These are phyloP conservation scores for Coemansia sp. DNA, from an alignment of 192 early-diverging fungal species.

Conservation along the genomic window DNA sequence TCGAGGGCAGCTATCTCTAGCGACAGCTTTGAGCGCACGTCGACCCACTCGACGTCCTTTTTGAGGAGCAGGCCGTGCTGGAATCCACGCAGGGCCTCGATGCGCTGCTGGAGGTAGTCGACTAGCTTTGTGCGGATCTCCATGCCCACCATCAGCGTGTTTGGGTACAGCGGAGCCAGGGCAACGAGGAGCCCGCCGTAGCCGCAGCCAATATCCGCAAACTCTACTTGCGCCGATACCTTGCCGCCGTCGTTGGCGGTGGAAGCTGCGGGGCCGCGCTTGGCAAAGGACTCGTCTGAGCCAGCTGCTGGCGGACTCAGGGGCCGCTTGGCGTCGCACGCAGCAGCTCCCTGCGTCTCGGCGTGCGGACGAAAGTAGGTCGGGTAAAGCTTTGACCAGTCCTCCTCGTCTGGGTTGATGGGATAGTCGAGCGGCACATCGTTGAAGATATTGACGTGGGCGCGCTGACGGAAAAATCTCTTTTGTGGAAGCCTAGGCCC, in stretches of 20 bases:
- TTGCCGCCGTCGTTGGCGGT: background rate
- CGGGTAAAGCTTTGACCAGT: constrained; percentile 93
- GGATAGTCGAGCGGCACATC: constrained; percentile 94
- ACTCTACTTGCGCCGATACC: constrained; percentile 68
- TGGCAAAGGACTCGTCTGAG: constrained; percentile 2
- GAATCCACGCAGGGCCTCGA: constrained; percentile 79
- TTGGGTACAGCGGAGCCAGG: constrained; percentile 89
- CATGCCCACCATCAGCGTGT: constrained; percentile 96
- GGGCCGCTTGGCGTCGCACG: constrained; percentile 20
- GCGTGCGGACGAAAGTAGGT: constrained; percentile 39
- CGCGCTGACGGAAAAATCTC: constrained; percentile 83
- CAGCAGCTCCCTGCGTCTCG: constrained; percentile 3
- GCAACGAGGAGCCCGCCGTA: constrained; percentile 93
- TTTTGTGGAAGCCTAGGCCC: constrained; percentile 66
- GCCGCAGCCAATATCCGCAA: constrained; percentile 98
- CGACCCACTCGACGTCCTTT: constrained; percentile 42
- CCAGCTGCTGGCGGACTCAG: constrained; percentile 10
- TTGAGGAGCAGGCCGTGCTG: constrained; percentile 43
- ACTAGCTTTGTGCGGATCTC: constrained; percentile 97
- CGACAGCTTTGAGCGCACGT: constrained; percentile 47
- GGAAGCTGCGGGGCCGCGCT: constrained; percentile 30
- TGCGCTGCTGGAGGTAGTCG: constrained; percentile 88
- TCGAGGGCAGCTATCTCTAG: constrained; percentile 31
- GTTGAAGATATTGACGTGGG: constrained; percentile 97
- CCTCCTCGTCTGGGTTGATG: constrained; percentile 76